Conservation (phyloP, 192 early-diverging fungal genomes). For the Backusella parvicylindrica region DNA sequence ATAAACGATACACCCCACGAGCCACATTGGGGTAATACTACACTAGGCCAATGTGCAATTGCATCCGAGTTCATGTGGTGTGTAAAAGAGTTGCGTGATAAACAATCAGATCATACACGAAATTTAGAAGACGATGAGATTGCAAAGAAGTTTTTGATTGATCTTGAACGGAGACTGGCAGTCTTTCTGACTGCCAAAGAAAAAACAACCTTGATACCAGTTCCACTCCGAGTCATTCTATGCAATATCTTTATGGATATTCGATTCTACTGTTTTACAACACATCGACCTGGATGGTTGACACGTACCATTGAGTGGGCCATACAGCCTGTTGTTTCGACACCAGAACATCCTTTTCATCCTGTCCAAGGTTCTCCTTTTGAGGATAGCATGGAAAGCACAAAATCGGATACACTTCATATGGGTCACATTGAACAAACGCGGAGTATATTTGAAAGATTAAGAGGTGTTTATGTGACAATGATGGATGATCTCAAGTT, state of each 20-base stretch:
- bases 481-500: background rate
- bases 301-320: slow-evolving; percentile 49
- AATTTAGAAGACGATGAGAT: slow-evolving; percentile 43
- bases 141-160: slow-evolving; percentile 56
- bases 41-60: slow-evolving; percentile 51
- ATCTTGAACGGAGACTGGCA: slow-evolving; percentile 47
- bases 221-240: slow-evolving; percentile 47
- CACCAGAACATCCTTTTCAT: slow-evolving; percentile 9
- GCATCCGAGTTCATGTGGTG: slow-evolving; percentile 50
- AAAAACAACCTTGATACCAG: slow-evolving; percentile 40
- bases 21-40: slow-evolving; percentile 44
- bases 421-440: slow-evolving; percentile 42
- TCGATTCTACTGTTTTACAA: slow-evolving; percentile 53
- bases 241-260: slow-evolving; percentile 51
- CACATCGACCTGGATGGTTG: slow-evolving; percentile 52
- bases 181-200: slow-evolving; percentile 48
- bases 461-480: slow-evolving; percentile 27
- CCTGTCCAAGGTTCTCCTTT: background rate
- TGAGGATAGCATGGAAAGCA: background rate
- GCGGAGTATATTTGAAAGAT: slow-evolving; percentile 31
- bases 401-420: slow-evolving; percentile 6
- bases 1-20: background rate
- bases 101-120: slow-evolving; percentile 31
- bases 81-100: slow-evolving; percentile 30
- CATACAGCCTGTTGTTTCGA: slow-evolving; percentile 22